Conservation (phyloP, 345 rosid species). For the Eucalyptus polyanthemos region DNA sequence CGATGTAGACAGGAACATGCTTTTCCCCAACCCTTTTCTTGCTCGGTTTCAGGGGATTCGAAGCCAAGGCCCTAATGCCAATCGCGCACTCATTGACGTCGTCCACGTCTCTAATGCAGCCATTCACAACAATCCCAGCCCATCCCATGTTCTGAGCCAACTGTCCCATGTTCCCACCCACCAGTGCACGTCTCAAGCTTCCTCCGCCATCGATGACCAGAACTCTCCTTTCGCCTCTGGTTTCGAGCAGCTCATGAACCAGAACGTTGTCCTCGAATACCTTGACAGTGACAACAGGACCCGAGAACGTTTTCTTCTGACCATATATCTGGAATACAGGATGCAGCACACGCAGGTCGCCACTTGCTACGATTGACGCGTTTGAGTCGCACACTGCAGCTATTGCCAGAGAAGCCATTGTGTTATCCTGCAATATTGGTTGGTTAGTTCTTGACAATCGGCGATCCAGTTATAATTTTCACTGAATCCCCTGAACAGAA, state of each 20-base stretch:
- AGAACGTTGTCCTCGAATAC: constrained; percentile 85
- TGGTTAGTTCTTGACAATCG: not conserved
- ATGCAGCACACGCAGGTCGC: constrained; percentile 59
- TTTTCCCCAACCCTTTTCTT: constrained; percentile 77
- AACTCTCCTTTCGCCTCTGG: constrained; percentile 71
- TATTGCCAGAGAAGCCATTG: constrained; percentile 53
- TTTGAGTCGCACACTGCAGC: constrained; percentile 86
- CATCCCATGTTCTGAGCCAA: constrained; percentile 80
- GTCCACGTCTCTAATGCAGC: constrained; percentile 77
- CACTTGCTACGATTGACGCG: constrained; percentile 32
- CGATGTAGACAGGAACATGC: constrained; percentile 46
- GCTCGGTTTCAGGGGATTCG: constrained; percentile 65
- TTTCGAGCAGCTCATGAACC: constrained; percentile 60
- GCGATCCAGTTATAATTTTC: not conserved
- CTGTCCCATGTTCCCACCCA: constrained; percentile 71
- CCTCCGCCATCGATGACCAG: constrained; percentile 84
- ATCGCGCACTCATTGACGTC: constrained; percentile 70
- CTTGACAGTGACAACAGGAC: constrained; percentile 67
- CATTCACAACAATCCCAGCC: constrained; percentile 68
- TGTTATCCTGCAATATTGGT: not conserved
- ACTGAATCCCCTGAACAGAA: not conserved
- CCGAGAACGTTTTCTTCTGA: constrained; percentile 48
- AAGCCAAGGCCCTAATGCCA: constrained; percentile 73
- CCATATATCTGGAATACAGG: constrained; percentile 74
- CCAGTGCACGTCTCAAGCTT: constrained; percentile 75